Base-by-base conservation (phyloP, 495 filamentous ascomycete species). In the Opeltia flavorubescens region DNA sequence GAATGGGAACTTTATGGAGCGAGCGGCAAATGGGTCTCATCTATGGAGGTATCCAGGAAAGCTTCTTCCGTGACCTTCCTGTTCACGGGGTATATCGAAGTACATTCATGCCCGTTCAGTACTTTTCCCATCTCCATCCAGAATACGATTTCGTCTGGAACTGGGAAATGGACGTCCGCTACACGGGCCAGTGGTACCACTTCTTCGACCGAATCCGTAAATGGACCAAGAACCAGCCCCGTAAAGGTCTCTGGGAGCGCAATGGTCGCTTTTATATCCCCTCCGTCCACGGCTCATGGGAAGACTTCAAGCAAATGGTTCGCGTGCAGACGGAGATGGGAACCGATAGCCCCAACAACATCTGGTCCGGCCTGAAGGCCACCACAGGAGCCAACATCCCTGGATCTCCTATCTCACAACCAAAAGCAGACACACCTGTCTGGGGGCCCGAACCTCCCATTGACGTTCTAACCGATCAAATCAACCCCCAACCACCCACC, bases 61-160 rank as follows among this genome's bases (percentile, higher is more conserved):
- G 76, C 20, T 80, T 71, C 59, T 74, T 74, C 43, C 77, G 80
- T 9, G 80, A 78, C 5, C 68, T 95, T 2, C 85, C 84, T 1
- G 77, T 94, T 0, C 83, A 95, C 61, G 91, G 89, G 3, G 86
- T 86, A 0, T 96, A 96, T 64, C 83, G 91, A 33, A 84, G 82
- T 48, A 78, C 86, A 21, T 87, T 85, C 59, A 89, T 95, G 86
- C 85, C 89, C 8, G 77, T 96, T 67, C 91, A 95, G 57, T 81
- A 84, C 61, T 98, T 95, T 56, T 82, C 89, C 13, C 77, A 85
- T 52, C 74, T 78, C 33, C 91, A 98, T 60, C 84, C 85, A 0
- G 89, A 95, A 58, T 98, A 91, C 58, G 93, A 96, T 48, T 85
- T 80, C 63, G 84, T 89, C 64, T 98, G 91, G 91, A 88, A 98